phyloP scores from a whole-genome alignment of 2,329 filamentous ascomycete species.

The Fonsecaea nubica region DNA sequence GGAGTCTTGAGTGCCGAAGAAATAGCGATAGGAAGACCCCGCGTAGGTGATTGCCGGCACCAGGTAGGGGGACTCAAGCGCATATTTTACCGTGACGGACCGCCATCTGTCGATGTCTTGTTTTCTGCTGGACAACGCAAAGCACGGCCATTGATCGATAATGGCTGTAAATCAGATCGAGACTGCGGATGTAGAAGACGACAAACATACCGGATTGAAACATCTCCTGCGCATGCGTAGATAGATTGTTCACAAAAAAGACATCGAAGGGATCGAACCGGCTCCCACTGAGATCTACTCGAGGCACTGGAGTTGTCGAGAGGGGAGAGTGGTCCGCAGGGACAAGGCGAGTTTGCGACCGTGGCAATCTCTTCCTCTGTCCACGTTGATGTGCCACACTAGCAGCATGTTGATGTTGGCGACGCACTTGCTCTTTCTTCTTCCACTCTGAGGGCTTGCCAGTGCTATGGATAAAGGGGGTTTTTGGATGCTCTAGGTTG shows the following conservation, averaged over 20 bases:
- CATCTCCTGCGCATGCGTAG: slow-evolving; percentile 15
- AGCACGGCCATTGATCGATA: slow-evolving; percentile 30
- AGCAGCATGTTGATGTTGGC: slow-evolving; percentile 23
- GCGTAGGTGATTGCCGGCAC: slow-evolving; percentile 27
- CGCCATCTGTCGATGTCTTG: slow-evolving; percentile 26
- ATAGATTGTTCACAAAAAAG: slow-evolving; percentile 11
- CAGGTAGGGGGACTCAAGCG: slow-evolving; percentile 22
- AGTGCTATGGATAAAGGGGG: slow-evolving; percentile 3
- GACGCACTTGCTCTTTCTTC: slow-evolving; percentile 19
- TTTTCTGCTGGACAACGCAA: slow-evolving; percentile 19
- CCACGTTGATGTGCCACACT: slow-evolving; percentile 19
- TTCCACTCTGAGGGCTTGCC: slow-evolving; percentile 7
- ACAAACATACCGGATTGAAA: slow-evolving; percentile 24
- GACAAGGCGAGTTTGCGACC: neutral
- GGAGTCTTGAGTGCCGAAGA: slow-evolving; percentile 22
- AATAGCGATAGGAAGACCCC: slow-evolving; percentile 24
- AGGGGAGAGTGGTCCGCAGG: neutral
- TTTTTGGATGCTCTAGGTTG: neutral
- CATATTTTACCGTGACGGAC: slow-evolving; percentile 13
- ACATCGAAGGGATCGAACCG: slow-evolving; percentile 25
- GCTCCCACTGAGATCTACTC: slow-evolving; percentile 11
- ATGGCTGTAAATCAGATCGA: slow-evolving; percentile 22
- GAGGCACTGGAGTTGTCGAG: neutral
- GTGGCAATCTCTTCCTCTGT: slow-evolving; percentile 4
- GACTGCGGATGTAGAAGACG: neutral